Percentiles rank a stretch among this genome's conserved stretches.
Evolutionary conservation across 305 asterid genomes (phyloP).

Genomic region (Fraxinus paxiana): DNA sequence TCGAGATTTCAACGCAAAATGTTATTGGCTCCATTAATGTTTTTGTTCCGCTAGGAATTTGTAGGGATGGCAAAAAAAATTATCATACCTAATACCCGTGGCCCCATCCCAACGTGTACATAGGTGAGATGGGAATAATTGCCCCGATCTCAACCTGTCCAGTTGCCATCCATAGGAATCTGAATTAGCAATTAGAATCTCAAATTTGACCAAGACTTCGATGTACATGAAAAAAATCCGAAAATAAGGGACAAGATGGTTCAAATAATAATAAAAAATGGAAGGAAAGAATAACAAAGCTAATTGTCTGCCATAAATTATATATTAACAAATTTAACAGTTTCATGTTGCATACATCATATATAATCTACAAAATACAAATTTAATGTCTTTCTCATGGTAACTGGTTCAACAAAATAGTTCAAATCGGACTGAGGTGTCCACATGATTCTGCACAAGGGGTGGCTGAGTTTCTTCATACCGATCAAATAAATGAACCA

Average conservation of each 20-base stretch:
- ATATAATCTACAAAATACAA: conserved; percentile 6
- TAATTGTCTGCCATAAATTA: neutral
- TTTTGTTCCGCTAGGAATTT: neutral
- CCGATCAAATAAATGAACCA: neutral
- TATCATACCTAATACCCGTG: too few species aligned
- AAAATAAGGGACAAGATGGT: neutral
- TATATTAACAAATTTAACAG: neutral
- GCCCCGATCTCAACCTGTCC: neutral
- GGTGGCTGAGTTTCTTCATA: neutral
- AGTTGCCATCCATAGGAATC: neutral
- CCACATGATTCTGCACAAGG: neutral
- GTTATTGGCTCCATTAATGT: neutral
- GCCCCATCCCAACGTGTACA: neutral
- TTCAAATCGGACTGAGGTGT: neutral
- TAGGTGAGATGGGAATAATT: neutral
- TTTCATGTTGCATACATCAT: neutral
- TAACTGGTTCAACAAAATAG: conserved; percentile 8
- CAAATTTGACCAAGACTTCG: neutral
- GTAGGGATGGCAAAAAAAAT: neutral
- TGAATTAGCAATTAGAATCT: neutral
- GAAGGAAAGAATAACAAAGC: neutral
- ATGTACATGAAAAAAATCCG: neutral
- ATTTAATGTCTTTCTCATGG: neutral
- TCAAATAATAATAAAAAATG: neutral
- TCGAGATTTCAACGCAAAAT: neutral